These are phyloP conservation scores for Handroanthus guayacan DNA, from an alignment of 257 asterid species.

Conservation along the genomic window DNA sequence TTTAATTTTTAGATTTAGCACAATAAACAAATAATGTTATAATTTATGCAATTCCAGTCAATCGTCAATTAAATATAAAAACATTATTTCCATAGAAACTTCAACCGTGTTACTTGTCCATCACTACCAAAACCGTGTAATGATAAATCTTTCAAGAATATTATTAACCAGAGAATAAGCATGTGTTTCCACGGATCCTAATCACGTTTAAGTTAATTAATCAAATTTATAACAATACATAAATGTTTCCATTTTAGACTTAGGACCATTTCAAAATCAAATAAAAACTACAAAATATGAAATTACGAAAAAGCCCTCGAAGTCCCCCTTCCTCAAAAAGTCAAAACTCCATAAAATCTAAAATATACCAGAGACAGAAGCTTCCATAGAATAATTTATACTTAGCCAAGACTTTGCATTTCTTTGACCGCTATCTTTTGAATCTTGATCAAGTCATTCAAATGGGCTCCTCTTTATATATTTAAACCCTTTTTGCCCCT, in stretches of 20 bases:
- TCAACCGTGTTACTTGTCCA: background rate
- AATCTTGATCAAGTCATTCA: slow-evolving; percentile 41
- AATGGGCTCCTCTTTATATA: background rate
- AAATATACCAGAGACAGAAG: slow-evolving; percentile 38
- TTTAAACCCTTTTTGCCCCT: slow-evolving; percentile 13
- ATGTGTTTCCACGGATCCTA: slow-evolving; percentile 28
- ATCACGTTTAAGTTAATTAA: slow-evolving; percentile 30
- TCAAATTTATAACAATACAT: background rate
- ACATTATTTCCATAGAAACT: background rate
- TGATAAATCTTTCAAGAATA: background rate
- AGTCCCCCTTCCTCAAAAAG: slow-evolving; percentile 17
- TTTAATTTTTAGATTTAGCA: background rate
- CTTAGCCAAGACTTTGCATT: slow-evolving; percentile 28
- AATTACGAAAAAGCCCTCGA: slow-evolving; percentile 12
- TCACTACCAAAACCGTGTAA: slow-evolving; percentile 26
- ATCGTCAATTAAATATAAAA: background rate
- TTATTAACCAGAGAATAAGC: background rate
- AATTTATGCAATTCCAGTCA: background rate
- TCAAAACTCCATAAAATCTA: slow-evolving; percentile 26
- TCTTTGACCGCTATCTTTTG: slow-evolving; percentile 41
- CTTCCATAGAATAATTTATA: slow-evolving; percentile 42
- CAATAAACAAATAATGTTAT: background rate
- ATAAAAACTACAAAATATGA: background rate
- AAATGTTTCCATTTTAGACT: slow-evolving; percentile 3
- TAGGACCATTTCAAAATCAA: slow-evolving; percentile 29